Evolutionary conservation across 1,284 basidiomycete genomes (phyloP), one percentile per base, ranked within the genome.

Genomic region (Pisolithus thermaeus): DNA sequence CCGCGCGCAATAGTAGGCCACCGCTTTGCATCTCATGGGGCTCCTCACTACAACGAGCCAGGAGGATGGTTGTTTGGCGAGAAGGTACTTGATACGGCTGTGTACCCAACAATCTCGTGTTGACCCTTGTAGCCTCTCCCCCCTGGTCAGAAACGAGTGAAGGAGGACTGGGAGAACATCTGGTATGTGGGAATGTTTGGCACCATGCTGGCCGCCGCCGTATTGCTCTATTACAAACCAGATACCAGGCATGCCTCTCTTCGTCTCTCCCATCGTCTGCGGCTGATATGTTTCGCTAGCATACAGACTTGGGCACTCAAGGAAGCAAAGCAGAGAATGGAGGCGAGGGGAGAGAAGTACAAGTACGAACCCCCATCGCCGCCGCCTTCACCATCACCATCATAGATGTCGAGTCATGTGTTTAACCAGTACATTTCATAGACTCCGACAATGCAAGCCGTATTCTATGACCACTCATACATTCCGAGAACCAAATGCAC

Each of bases 181-280:
- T 95, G 90, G 87, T 91, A 92, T 68, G 69, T 83, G 61, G 92
- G 93, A 28, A 92, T 97, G 84, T 93, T 90, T 64, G 95, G 94
- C 42, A 79, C 85, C 12, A 88, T 97, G 80, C 83, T 75, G 6
- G 74, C 93, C 53, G 90, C 84, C 30, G 73, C 77, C 7, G 80
- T 96, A 43, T 72, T 92, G 62, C 72, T 92, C 44, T 90, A 92
- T 72, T 97, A 95, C 79, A 97, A 97, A 75, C 95, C 96, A 6
- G 93, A 97, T 68, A 95, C 90, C 18, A 94, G 87, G 94, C 94
- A 64, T 59, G 87, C 72, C 6, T n/a, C 30, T 0, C 37, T 35
- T 8, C 45, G 28, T 42, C 47, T 32, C 61, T 43, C 39, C n/a
- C 30, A 4, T 20, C 11, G 20, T n/a, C 3, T 12, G 16, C 22